phyloP scores from a whole-genome alignment of 495 filamentous ascomycete genomes.

The Tuber umbilicatum region DNA sequence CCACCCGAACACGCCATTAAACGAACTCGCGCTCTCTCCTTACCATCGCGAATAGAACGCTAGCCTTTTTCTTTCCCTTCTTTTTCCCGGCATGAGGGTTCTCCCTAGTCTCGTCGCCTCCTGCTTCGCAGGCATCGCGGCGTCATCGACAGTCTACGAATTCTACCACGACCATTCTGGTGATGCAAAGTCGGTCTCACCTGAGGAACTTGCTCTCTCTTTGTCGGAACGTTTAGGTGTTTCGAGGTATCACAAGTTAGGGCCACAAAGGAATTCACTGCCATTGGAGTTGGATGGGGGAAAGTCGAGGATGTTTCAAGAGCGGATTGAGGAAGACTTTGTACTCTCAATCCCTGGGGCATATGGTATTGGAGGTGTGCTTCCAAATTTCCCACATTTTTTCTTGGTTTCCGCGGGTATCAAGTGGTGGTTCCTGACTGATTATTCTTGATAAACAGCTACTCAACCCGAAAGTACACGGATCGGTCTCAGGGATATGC shows the following conservation, averaged over 20 bases:
- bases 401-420: not conserved
- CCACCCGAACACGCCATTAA: not conserved
- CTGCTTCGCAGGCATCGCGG: conserved; percentile 27
- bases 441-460: not conserved
- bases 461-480: not conserved
- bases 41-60: not conserved
- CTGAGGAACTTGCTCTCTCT: conserved; percentile 34
- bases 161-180: conserved; percentile 7
- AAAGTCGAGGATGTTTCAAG: conserved; percentile 10
- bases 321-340: conserved; percentile 26
- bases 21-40: not conserved
- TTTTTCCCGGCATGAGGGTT: conserved; percentile 30
- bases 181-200: conserved; percentile 24
- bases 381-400: not conserved
- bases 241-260: conserved; percentile 29
- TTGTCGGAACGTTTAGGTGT: conserved; percentile 36
- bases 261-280: conserved; percentile 23
- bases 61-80: not conserved
- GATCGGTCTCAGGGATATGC: not conserved
- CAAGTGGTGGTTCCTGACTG: conserved; percentile 1
- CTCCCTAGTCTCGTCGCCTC: conserved; percentile 29
- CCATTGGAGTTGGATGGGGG: conserved; percentile 20
- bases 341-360: conserved; percentile 33
- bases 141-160: conserved; percentile 19
- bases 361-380: not conserved